Conservation (phyloP, 345 rosid species). For the Aquilaria yunnanensis region DNA sequence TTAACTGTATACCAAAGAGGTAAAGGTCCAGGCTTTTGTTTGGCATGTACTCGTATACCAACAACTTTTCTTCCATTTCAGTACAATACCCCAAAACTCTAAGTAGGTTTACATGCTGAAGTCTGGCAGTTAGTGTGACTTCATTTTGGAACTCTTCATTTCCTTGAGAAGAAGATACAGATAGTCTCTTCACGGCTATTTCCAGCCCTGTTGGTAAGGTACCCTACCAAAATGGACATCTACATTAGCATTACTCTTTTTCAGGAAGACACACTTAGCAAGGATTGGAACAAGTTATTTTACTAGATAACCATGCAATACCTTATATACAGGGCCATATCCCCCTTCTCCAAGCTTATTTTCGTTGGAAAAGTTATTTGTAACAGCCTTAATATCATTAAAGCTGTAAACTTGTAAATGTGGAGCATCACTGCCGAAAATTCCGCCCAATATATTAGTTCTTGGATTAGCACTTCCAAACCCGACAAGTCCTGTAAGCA, state of each 20-base stretch:
- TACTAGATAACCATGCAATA: background rate
- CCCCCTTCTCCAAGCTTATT: constrained; percentile 21
- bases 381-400: constrained; percentile 7
- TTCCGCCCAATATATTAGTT: background rate
- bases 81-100: constrained; percentile 17
- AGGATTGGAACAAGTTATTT: too few relatives aligned
- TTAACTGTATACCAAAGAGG: constrained; percentile 11
- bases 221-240: constrained; percentile 10
- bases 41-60: constrained; percentile 26
- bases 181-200: constrained; percentile 26
- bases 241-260: background rate
- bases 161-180: constrained; percentile 19
- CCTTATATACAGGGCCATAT: constrained; percentile 22
- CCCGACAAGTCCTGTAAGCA: background rate
- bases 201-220: constrained; percentile 15
- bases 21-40: constrained; percentile 22
- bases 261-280: too few relatives aligned
- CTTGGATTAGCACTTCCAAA: background rate
- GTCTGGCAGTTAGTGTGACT: constrained; percentile 16
- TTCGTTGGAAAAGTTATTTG: constrained; percentile 14
- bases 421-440: background rate
- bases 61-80: constrained; percentile 19
- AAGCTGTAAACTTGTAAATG: constrained; percentile 13
- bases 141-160: constrained; percentile 21
- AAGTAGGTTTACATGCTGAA: constrained; percentile 22